Base-by-base conservation (phyloP, 2,329 filamentous ascomycete species). In the Colletotrichum siamense region DNA sequence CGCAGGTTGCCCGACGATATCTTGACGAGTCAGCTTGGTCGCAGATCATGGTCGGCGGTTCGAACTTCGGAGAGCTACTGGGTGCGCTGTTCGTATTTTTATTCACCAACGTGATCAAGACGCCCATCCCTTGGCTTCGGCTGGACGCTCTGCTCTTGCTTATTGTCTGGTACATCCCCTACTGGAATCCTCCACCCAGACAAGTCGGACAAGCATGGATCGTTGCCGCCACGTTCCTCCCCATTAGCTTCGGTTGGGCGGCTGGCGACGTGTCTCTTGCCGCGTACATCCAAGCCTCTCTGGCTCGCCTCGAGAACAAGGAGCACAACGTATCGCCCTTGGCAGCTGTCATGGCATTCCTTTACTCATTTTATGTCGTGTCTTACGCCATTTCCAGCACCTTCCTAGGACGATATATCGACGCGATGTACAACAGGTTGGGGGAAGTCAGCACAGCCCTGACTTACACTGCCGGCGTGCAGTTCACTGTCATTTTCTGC, bases 81-180 rank as follows among this genome's bases (percentile, higher is more conserved):
- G 88, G 88, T 22, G 87, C 88, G 4, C 79, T 87, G 12, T 86
- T 86, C 72, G 88, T 90, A 30, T 87, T 89, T 80, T 81, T 89
- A 52, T 87, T 88, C 78, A 88, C 87, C 57, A 88, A 89, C 66
- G 77, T 87, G 59, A 82, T 90, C 69, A 83, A 85, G 32, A 89
- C 88, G 2, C 88, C 88, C 3, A 88, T 90, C 75, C 88, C 87
- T 2, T 89, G 88, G 88, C 82, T 90, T 36, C 86, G 88, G 15
- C 79, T 88, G 9, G 88, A 89, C 75, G 85, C 87, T 3, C 75
- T 89, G 39, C 82, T 86, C 68, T 79, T 90, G 28, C 79, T 89
- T 6, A 85, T 88, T 30, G 84, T 89, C 6, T 89, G 88, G 88
- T 88, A 87, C 73, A 80, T 89, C 15, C 85, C 87, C 1, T 88